A percentile compares a stretch with the other conserved stretches of the same genome.
These are phyloP conservation scores for Cercophora samala DNA, from an alignment of 495 filamentous ascomycete species.

Conservation along the genomic window DNA sequence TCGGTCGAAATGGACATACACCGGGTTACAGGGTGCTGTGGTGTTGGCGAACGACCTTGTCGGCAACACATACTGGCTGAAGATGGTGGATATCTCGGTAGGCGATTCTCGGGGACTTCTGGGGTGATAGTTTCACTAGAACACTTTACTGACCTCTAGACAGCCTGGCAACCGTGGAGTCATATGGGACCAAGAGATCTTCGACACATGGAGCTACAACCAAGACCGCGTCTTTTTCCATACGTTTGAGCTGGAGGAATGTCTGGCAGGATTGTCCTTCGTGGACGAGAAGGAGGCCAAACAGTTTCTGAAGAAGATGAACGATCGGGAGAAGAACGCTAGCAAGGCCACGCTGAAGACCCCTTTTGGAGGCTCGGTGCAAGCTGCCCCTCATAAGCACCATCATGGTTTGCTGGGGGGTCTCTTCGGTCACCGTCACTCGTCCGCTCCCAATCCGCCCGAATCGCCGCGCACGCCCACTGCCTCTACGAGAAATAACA, in stretches of 20 bases:
- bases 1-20: constrained; percentile 84
- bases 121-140: neutral
- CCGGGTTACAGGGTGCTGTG: constrained; percentile 87
- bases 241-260: constrained; percentile 90
- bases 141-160: constrained; percentile 21
- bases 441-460: constrained; percentile 56
- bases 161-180: constrained; percentile 81
- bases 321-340: constrained; percentile 88
- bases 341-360: constrained; percentile 77
- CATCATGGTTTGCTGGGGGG: constrained; percentile 58
- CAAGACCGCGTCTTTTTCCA: constrained; percentile 97
- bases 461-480: constrained; percentile 49
- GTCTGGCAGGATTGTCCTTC: constrained; percentile 85
- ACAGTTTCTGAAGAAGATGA: constrained; percentile 90
- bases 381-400: constrained; percentile 40
- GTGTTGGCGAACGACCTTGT: constrained; percentile 92
- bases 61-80: constrained; percentile 93
- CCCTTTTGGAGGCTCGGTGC: constrained; percentile 63
- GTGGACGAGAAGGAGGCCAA: constrained; percentile 95
- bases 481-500: constrained; percentile 51
- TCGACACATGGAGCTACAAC: constrained; percentile 89
- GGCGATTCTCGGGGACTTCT: constrained; percentile 29
- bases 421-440: constrained; percentile 68
- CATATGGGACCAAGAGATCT: constrained; percentile 98
- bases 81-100: constrained; percentile 94